A percentile compares a stretch with the other conserved stretches of the same genome.
These are phyloP conservation scores for Fusarium sterilihyphosum DNA, from an alignment of 2,329 filamentous ascomycete species.

Conservation along the genomic window DNA sequence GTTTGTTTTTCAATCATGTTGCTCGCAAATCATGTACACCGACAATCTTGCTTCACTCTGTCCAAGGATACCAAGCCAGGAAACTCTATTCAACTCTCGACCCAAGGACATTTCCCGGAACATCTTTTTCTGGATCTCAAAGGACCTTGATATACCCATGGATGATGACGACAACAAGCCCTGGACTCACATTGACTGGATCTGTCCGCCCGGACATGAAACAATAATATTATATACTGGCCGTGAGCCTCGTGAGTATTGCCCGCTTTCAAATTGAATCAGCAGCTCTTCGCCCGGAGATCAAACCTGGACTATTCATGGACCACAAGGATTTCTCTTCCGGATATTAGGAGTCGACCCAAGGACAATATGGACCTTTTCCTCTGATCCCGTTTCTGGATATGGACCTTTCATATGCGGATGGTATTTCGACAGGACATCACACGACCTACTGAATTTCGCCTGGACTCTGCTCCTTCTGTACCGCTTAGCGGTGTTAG, in stretches of 20 bases:
- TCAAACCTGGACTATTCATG: conserved; percentile 34
- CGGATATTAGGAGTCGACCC: conserved; percentile 35
- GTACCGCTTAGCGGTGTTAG: conserved; percentile 24
- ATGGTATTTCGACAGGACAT: conserved; percentile 24
- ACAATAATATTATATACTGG: conserved; percentile 41
- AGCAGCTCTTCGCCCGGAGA: conserved; percentile 35
- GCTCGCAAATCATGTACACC: conserved; percentile 44
- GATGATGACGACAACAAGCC: conserved; percentile 9
- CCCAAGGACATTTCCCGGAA: conserved; percentile 30
- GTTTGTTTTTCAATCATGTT: conserved; percentile 48
- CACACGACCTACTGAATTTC: conserved; percentile 5
- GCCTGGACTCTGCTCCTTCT: conserved; percentile 18
- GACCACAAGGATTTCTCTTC: conserved; percentile 30
- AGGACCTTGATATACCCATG: conserved; percentile 1
- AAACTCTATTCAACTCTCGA: conserved; percentile 13
- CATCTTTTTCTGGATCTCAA: conserved; percentile 11
- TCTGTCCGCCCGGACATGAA: conserved; percentile 48
- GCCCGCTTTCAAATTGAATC: conserved; percentile 45
- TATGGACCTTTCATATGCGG: conserved; percentile 7
- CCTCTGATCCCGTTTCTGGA: conserved; percentile 10
- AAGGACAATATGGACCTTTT: conserved; percentile 10
- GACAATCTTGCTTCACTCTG: conserved; percentile 38
- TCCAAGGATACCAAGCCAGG: conserved; percentile 36
- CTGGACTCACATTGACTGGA: conserved; percentile 33
- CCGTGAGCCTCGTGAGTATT: conserved; percentile 51